Conservation (phyloP, 768 basidiomycete genomes). For the Lactarius psammicola region DNA sequence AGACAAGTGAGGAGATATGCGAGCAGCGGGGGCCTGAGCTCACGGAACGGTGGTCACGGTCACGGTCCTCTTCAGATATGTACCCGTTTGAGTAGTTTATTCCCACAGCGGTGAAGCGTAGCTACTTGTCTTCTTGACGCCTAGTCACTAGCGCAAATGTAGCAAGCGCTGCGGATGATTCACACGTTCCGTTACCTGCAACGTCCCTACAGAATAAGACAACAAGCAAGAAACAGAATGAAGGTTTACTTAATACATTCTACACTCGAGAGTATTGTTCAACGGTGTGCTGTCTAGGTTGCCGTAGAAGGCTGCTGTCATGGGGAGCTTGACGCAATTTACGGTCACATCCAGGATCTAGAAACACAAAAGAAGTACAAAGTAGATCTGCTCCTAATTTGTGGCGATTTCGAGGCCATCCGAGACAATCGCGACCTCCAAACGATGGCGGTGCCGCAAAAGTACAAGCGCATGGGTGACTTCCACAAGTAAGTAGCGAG, state of each 20-base stretch:
- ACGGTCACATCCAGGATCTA: conserved; percentile 61
- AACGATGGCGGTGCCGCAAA: conserved; percentile 88
- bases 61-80: too few relatives aligned
- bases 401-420: conserved; percentile 72
- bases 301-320: conserved; percentile 96
- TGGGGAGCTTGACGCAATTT: conserved; percentile 87
- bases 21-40: conserved; percentile 3
- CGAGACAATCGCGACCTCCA: conserved; percentile 81
- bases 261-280: not conserved
- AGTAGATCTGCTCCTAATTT: conserved; percentile 85
- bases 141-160: too few relatives aligned
- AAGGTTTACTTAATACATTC: conserved; percentile 9
- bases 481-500: conserved; percentile 66
- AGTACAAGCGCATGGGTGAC: conserved; percentile 80
- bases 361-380: conserved; percentile 61
- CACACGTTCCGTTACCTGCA: not conserved
- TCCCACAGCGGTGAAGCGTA: not conserved
- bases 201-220: not conserved
- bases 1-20: conserved; percentile 8
- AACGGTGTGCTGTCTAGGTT: conserved; percentile 45
- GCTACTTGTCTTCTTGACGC: too few relatives aligned
- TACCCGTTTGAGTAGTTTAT: not conserved
- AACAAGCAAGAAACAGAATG: not conserved
- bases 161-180: not conserved
- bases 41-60: too few relatives aligned